These are phyloP conservation scores for Oenanthe sinensis DNA, from an alignment of 129 eudicot genomes.

Conservation along the genomic window DNA sequence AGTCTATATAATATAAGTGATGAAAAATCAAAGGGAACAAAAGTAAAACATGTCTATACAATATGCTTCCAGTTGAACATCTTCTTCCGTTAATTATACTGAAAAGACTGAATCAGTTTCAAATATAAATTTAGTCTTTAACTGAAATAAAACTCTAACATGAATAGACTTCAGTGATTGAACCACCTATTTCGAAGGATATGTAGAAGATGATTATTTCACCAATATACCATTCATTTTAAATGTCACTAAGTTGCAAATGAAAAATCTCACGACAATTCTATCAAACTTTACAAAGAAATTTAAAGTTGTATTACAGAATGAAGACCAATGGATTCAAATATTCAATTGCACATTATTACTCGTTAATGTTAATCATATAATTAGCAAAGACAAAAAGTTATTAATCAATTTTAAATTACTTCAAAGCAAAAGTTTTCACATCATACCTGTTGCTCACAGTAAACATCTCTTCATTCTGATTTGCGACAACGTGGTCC, in stretches of 20 bases:
- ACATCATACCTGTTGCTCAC: slow-evolving; percentile 86
- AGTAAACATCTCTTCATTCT: slow-evolving; percentile 86
- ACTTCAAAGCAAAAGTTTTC: neutral
- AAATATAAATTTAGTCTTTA: neutral
- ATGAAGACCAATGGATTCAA: too few species aligned
- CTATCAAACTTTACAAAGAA: too few species aligned
- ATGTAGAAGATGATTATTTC: neutral
- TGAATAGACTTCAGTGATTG: neutral
- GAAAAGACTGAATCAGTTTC: neutral
- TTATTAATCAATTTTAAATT: neutral
- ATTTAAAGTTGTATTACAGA: too few species aligned
- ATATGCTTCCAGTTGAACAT: neutral
- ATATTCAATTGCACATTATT: too few species aligned
- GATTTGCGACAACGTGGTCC: slow-evolving; percentile 78
- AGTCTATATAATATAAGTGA: neutral
- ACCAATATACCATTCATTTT: neutral
- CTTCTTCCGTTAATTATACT: neutral
- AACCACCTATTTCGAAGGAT: neutral
- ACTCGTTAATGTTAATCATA: neutral
- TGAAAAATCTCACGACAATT: too few species aligned
- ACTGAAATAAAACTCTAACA: neutral
- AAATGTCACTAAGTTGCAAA: neutral
- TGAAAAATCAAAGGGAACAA: neutral
- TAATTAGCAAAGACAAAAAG: neutral
- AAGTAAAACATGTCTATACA: neutral